Conservation (phyloP, 2,329 filamentous ascomycete species). For the Ciborinia camelliae region DNA sequence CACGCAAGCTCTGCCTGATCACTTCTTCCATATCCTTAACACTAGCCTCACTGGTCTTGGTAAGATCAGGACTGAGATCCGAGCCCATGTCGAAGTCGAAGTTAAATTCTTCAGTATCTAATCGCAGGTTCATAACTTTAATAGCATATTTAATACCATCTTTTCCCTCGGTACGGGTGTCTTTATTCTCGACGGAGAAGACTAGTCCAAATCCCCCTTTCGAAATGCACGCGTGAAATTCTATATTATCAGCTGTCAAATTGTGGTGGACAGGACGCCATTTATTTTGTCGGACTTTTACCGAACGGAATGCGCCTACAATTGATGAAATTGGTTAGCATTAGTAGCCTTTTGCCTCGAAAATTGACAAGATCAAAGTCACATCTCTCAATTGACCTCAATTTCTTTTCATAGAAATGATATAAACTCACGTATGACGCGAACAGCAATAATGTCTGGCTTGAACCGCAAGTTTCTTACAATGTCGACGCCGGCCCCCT, state of each 20-base stretch:
- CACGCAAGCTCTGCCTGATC: neutral
- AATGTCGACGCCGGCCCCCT: neutral
- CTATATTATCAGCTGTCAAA: slow-evolving; percentile 2
- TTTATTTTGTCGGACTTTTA: slow-evolving; percentile 7
- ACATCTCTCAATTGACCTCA: neutral
- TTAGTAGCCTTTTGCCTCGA: neutral
- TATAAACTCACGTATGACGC: neutral
- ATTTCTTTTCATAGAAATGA: neutral
- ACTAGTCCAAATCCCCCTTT: slow-evolving; percentile 1
- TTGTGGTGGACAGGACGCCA: neutral
- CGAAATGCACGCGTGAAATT: slow-evolving; percentile 2
- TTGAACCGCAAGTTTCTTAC: neutral
- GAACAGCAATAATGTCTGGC: neutral
- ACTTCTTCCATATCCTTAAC: neutral
- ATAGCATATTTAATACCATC: slow-evolving; percentile 1
- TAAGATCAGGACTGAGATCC: neutral
- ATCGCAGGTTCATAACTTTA: neutral
- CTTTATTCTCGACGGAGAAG: slow-evolving; percentile 5
- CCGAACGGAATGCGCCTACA: neutral
- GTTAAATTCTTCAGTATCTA: neutral
- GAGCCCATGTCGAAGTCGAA: neutral
- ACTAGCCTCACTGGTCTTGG: neutral
- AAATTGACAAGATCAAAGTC: neutral
- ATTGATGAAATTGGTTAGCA: neutral
- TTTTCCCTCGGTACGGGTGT: neutral